These are phyloP conservation scores for Blastomyces parvus DNA, from an alignment of 2,329 filamentous ascomycete genomes.

Conservation along the genomic window DNA sequence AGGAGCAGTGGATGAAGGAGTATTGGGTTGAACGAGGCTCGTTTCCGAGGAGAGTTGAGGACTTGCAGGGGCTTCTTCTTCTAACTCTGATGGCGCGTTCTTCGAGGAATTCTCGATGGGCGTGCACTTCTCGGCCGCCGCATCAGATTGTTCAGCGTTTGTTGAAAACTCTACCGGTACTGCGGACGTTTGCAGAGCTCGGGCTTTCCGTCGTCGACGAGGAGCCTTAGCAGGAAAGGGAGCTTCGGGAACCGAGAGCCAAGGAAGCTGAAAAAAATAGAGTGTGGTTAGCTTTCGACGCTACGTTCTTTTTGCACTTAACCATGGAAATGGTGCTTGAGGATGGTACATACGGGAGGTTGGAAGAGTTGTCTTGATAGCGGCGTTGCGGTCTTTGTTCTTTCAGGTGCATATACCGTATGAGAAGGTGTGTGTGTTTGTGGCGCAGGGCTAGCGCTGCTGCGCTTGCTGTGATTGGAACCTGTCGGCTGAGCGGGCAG, in stretches of 20 bases:
- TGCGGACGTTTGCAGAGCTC: slow-evolving; percentile 26
- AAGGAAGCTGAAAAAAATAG: slow-evolving; percentile 41
- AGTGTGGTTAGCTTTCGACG: slow-evolving; percentile 5
- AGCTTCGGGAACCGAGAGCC: slow-evolving; percentile 48
- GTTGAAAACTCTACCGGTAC: slow-evolving; percentile 43
- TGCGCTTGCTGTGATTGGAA: slow-evolving; percentile 15
- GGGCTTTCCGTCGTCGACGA: slow-evolving; percentile 37
- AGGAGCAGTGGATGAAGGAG: slow-evolving; percentile 44
- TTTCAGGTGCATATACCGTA: slow-evolving; percentile 18
- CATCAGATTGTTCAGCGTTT: slow-evolving; percentile 28
- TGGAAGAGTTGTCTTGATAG: slow-evolving; percentile 17
- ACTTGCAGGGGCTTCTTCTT: slow-evolving; percentile 49
- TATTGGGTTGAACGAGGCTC: slow-evolving; percentile 47
- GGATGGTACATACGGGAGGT: slow-evolving; percentile 18
- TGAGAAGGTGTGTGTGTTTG: slow-evolving; percentile 16
- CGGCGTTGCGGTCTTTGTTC: slow-evolving; percentile 15
- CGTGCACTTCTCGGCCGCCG: slow-evolving; percentile 16
- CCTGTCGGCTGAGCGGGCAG: slow-evolving; percentile 18
- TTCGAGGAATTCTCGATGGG: slow-evolving; percentile 15
- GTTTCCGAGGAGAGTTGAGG: slow-evolving; percentile 50
- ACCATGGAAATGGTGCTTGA: slow-evolving; percentile 20
- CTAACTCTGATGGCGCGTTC: slow-evolving; percentile 33
- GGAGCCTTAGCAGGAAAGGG: slow-evolving; percentile 46
- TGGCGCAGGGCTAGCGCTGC: slow-evolving; percentile 26
- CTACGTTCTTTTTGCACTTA: slow-evolving; percentile 10